phyloP scores from a whole-genome alignment of 2,329 filamentous ascomycete species.

The Diaporthe citri region DNA sequence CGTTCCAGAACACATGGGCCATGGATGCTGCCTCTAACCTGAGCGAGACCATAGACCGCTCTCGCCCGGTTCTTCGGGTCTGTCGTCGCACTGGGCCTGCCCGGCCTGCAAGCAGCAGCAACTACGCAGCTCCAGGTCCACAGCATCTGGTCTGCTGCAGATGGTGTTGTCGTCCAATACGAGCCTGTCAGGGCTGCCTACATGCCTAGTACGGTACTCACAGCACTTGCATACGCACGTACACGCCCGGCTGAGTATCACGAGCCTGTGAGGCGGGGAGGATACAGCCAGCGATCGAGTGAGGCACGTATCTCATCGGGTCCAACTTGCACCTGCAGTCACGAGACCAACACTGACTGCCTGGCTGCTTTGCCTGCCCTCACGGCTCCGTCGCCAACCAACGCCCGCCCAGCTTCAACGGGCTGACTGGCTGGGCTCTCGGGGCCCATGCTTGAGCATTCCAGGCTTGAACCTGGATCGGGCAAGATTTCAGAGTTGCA shows the following conservation, averaged over 20 bases:
- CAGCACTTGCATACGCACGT: neutral
- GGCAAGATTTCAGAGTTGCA: slow-evolving; percentile 38
- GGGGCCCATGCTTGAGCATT: slow-evolving; percentile 29
- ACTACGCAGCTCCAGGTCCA: slow-evolving; percentile 9
- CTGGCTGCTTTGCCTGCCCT: neutral
- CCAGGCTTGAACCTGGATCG: slow-evolving; percentile 22
- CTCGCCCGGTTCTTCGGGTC: slow-evolving; percentile 28
- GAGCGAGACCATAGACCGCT: slow-evolving; percentile 21
- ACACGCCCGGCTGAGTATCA: neutral
- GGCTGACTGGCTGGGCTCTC: neutral
- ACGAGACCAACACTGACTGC: slow-evolving; percentile 1
- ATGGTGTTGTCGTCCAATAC: slow-evolving; percentile 26
- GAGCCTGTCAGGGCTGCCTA: slow-evolving; percentile 23
- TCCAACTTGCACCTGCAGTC: neutral
- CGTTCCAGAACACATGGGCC: slow-evolving; percentile 26
- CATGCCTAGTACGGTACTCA: neutral
- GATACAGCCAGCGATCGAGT: neutral
- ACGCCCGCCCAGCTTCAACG: neutral
- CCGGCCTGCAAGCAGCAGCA: neutral
- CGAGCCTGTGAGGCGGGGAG: neutral
- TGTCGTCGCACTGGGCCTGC: slow-evolving; percentile 19
- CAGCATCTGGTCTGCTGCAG: slow-evolving; percentile 29
- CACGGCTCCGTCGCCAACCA: neutral
- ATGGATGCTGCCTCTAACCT: slow-evolving; percentile 15
- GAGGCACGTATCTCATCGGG: neutral